These are phyloP conservation scores for Aspergillus sp. DNA, from an alignment of 2,329 filamentous ascomycete species.

Conservation along the genomic window DNA sequence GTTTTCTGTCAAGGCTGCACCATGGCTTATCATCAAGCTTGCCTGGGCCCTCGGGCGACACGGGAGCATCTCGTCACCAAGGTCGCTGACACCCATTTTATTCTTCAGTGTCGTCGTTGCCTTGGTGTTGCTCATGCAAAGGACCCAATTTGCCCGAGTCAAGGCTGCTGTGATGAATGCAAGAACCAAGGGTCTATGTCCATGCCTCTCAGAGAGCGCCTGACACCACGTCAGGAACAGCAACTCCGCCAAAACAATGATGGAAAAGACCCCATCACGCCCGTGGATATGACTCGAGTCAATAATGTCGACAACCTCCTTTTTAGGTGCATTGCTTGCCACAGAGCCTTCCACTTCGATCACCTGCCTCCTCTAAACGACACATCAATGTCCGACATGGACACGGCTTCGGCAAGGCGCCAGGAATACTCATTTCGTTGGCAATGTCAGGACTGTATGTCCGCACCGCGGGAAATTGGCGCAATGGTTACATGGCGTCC, in stretches of 20 bases:
- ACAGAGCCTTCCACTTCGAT: constrained; percentile 70
- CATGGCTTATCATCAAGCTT: constrained; percentile 69
- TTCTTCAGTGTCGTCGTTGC: constrained; percentile 84
- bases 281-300: constrained; percentile 53
- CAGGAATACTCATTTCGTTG: constrained; percentile 65
- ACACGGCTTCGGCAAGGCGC: constrained; percentile 52
- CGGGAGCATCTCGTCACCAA: constrained; percentile 91
- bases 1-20: constrained; percentile 90
- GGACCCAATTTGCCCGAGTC: constrained; percentile 58
- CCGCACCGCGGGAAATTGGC: constrained; percentile 58
- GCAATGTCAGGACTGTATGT: constrained; percentile 69
- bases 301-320: constrained; percentile 70
- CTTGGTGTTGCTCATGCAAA: constrained; percentile 60
- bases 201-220: constrained; percentile 60
- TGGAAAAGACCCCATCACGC: constrained; percentile 65
- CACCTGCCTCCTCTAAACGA: constrained; percentile 54
- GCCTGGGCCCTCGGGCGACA: constrained; percentile 61
- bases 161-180: constrained; percentile 65
- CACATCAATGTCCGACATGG: constrained; percentile 2
- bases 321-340: constrained; percentile 72
- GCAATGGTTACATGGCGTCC: constrained; percentile 85
- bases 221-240: constrained; percentile 72
- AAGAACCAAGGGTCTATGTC: constrained; percentile 58
- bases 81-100: constrained; percentile 62
- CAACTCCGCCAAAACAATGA: constrained; percentile 68